These are phyloP conservation scores for Ruellia speciosa DNA, from an alignment of 305 asterid genomes.

Conservation along the genomic window DNA sequence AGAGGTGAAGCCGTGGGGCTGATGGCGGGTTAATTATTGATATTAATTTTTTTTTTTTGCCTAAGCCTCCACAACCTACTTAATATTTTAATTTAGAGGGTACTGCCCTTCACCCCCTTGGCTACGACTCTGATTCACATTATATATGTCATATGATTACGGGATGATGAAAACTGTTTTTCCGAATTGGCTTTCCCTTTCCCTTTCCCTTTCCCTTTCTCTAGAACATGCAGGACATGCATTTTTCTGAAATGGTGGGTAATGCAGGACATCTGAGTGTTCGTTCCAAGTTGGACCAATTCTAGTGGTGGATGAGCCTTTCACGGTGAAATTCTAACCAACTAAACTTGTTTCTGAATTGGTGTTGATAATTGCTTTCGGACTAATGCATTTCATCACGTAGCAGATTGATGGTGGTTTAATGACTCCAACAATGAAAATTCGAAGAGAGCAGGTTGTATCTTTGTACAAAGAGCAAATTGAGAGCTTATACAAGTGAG, in stretches of 20 bases:
- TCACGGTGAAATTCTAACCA: slow-evolving; percentile 43
- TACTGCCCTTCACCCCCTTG: too few species aligned
- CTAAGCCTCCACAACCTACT: too few species aligned
- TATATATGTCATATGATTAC: too few species aligned
- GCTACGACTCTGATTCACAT: too few species aligned
- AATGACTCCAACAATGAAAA: slow-evolving; percentile 94
- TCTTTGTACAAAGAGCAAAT: slow-evolving; percentile 58
- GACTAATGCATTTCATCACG: not conserved
- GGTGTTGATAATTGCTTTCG: too few species aligned
- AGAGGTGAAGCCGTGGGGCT: too few species aligned
- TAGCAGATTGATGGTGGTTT: slow-evolving; percentile 77
- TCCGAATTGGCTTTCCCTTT: not conserved
- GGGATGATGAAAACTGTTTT: too few species aligned
- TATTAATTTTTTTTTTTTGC: too few species aligned
- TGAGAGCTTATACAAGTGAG: slow-evolving; percentile 40
- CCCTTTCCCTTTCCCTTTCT: not conserved
- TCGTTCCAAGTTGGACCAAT: slow-evolving; percentile 84
- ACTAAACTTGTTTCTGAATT: too few species aligned
- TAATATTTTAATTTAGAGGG: too few species aligned
- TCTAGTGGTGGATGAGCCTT: slow-evolving; percentile 66
- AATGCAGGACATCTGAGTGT: slow-evolving; percentile 68
- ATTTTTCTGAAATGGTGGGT: not conserved
- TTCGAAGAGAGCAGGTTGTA: slow-evolving; percentile 65
- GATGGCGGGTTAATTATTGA: too few species aligned
- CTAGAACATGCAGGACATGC: too few species aligned